Base-by-base conservation (phyloP, 768 basidiomycete genomes). In the Amyloporia xantha region DNA sequence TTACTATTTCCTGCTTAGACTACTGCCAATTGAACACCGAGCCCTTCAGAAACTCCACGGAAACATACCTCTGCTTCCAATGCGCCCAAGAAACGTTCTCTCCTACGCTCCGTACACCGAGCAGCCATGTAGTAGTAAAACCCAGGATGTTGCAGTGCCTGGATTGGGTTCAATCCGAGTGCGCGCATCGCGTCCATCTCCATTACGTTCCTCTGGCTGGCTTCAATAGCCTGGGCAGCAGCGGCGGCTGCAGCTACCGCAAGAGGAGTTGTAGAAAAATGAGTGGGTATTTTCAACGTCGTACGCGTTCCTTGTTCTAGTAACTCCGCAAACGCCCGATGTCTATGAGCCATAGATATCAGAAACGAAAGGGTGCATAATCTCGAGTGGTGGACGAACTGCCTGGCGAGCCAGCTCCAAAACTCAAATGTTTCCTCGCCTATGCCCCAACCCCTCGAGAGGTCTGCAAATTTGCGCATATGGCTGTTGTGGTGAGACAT, bases 401-500 rank as follows among this genome's bases (percentile, higher is more conserved):
- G 93, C 61, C 92, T 73, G 6, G 91, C 87, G 48, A 93, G 74
- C 95, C 94, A 99, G 55, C 88, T 89, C 95, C 95, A 97, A 62
- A 85, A 97, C 63, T 98, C 96, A 55, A 90, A 97, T 0, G 91
- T 96, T 59, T 93, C 90, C 58, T 94, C 91, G 13, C 93, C 94
- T 48, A 97, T 97, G 6, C 91, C 90, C 95, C 96, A 97, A 1
- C 86, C 84, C 17, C 86, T 71, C 4, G 88, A 87, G 55, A 99
- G 81, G 58, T 92, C 90, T 4, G 84, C 77, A 56, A 96, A 95
- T 52, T 81, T 81, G 27, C 83, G 80, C 52, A 95, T 76, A 61
- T 99, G 96, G 11, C 81, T 77, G 51, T 83, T 86, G 64, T 97
- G 85, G 54, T 93, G 85, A 0, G 82, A 81, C 2, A 96, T 68